phyloP scores from a whole-genome alignment of 805 yeast genomes.

The Lipomyces spencermartinsiae region DNA sequence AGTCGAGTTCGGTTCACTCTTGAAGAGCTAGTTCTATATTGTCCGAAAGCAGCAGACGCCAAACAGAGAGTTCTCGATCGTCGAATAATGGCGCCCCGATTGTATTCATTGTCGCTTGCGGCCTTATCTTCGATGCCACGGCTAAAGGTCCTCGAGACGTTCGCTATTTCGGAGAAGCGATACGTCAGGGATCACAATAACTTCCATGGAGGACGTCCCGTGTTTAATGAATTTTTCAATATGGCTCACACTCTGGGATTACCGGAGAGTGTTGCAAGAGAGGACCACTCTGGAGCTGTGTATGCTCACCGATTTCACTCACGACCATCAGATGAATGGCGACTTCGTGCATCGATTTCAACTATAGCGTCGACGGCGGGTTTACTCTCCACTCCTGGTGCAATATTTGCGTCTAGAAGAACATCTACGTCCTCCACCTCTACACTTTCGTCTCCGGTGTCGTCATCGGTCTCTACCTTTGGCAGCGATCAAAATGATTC shows the following conservation, averaged over 20 bases:
- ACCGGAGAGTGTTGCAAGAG: not conserved
- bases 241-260: not conserved
- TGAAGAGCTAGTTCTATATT: slow-evolving; percentile 2
- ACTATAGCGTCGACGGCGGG: not conserved
- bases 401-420: not conserved
- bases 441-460: not conserved
- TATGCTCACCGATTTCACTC: slow-evolving; percentile 4
- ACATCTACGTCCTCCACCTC: not conserved
- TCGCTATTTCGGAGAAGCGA: not conserved
- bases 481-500: not conserved
- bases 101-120: not conserved
- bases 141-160: not conserved
- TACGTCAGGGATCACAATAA: not conserved
- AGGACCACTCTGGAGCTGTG: slow-evolving; percentile 6
- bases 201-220: not conserved
- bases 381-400: not conserved
- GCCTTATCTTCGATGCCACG: slow-evolving; percentile 4
- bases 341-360: not conserved
- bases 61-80: not conserved
- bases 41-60: not conserved
- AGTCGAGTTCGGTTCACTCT: not conserved
- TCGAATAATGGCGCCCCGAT: not conserved
- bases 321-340: slow-evolving; percentile 4
- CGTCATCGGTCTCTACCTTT: not conserved
- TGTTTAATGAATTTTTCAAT: not conserved